Evolutionary conservation across 2,329 filamentous ascomycete genomes (phyloP).

Genomic region (Apiospora hydei): DNA sequence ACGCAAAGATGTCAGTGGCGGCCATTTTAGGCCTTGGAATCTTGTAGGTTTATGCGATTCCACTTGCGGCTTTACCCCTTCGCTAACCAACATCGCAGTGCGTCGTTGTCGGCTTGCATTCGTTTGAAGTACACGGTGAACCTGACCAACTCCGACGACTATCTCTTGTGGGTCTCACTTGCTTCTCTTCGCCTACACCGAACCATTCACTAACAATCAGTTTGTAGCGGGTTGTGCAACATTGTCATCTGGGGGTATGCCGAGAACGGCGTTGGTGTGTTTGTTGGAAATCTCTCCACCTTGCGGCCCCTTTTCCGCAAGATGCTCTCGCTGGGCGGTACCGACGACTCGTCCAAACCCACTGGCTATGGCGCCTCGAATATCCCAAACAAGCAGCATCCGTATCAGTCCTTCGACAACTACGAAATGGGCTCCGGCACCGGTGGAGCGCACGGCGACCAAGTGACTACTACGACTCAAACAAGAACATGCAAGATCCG

Average conservation of each 20-base stretch:
- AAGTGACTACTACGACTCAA: constrained; percentile 23
- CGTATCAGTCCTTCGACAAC: constrained; percentile 28
- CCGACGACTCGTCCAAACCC: constrained; percentile 21
- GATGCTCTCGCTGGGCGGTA: constrained; percentile 28
- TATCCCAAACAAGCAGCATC: constrained; percentile 28
- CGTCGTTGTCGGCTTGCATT: constrained; percentile 31
- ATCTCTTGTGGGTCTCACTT: constrained; percentile 28
- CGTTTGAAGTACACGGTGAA: constrained; percentile 34
- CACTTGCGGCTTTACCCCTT: background rate
- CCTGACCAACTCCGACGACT: constrained; percentile 30
- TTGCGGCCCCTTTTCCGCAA: constrained; percentile 32
- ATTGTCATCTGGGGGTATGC: constrained; percentile 36
- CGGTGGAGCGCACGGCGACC: background rate
- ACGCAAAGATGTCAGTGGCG: constrained; percentile 32
- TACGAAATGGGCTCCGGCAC: constrained; percentile 24
- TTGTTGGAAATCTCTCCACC: constrained; percentile 31
- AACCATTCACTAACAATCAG: background rate
- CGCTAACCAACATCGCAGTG: constrained; percentile 24
- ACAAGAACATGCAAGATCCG: constrained; percentile 19
- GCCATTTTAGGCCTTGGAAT: constrained; percentile 32
- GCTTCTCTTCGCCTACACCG: background rate
- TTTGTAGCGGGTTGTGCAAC: constrained; percentile 28
- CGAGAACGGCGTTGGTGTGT: constrained; percentile 32
- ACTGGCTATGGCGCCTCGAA: constrained; percentile 22
- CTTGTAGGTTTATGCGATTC: constrained; percentile 24